Evolutionary conservation across 371 early-diverging fungal genomes (phyloP).

Genomic region (Apophysomyces elegans): DNA sequence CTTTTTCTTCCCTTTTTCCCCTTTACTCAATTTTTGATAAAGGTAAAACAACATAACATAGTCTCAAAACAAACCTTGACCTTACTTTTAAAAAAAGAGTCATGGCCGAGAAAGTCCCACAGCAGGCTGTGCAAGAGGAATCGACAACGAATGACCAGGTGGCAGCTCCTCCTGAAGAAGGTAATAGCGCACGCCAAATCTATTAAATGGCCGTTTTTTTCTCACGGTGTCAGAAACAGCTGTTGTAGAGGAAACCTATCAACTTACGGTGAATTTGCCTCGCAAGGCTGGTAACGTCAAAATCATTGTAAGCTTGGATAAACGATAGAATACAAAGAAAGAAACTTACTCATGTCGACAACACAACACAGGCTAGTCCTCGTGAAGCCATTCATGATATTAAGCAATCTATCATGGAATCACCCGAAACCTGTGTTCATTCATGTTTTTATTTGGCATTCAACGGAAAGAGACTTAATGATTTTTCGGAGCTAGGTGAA

Average conservation of each 20-base stretch:
- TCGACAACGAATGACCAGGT: constrained; percentile 16
- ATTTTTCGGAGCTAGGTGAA: constrained; percentile 75
- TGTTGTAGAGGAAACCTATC: constrained; percentile 60
- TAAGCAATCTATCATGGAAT: constrained; percentile 86
- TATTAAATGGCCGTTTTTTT: background rate
- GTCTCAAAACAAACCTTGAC: background rate
- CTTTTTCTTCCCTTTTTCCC: background rate
- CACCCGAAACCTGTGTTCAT: constrained; percentile 82
- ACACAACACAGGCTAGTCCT: constrained; percentile 59
- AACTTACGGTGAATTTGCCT: constrained; percentile 62
- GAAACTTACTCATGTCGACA: background rate
- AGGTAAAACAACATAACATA: background rate
- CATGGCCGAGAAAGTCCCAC: constrained; percentile 31
- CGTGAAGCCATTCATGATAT: constrained; percentile 85
- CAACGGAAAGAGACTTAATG: constrained; percentile 73
- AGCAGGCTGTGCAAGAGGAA: constrained; percentile 16
- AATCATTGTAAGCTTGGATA: constrained; percentile 47
- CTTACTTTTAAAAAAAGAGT: constrained; percentile 2
- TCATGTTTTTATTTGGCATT: constrained; percentile 88
- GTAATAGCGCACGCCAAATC: constrained; percentile 7
- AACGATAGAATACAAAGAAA: background rate
- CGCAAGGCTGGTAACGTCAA: constrained; percentile 56
- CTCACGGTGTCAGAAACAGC: constrained; percentile 16
- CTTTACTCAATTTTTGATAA: background rate
- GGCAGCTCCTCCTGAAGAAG: constrained; percentile 19